Evolutionary conservation across 106 monocot species (phyloP), one percentile per base, ranked within the genome.

Genomic region (Phalaenopsis equestris): DNA sequence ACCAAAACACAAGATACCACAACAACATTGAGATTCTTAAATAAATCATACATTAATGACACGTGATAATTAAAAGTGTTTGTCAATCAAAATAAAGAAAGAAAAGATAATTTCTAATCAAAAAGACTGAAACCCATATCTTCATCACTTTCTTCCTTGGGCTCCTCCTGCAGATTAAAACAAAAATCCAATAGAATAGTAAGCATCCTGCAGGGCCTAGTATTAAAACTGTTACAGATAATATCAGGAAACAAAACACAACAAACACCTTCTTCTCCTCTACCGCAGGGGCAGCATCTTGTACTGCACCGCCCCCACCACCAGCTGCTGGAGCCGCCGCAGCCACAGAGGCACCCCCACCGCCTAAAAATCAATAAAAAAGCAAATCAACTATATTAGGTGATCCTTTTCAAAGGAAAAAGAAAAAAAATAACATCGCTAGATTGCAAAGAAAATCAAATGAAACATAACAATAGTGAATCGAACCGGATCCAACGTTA

Each of bases 401-500:
- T 1, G 18, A 38, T 41, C 12, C 6, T 18, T 17, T 43, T 3
- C 74, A 70, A 37, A 70, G 2, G 17, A 9, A 70, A 70, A 19
- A 3, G 3, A 45, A 3, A 0, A 30, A 49, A 23, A 14, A 76
- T 43, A 48, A 5, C 19, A 47, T 17, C 12, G 18, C 24, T 9
- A 84, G 37, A 17, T 41, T 14, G 10, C 23, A 24, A 5, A 49
- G 30, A 24, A 74, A 19, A 42, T 74, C 23, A 49, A 23, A 76
- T 12, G 21, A 3, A 38, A 42, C 3, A 30, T 49, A 78, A 67
- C 67, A 67, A 67, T 4, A 67, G 4, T 2, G 30, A 67, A 10
- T 45, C 74, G 16, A 30, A 88, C 91, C 91, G 23, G 88, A 84
- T 86, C 88, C 88, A 65, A 88, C 80, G 41, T 79, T 86, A 42